These are phyloP conservation scores for Sicyos baderoa DNA, from an alignment of 306 rosid genomes.

Conservation along the genomic window DNA sequence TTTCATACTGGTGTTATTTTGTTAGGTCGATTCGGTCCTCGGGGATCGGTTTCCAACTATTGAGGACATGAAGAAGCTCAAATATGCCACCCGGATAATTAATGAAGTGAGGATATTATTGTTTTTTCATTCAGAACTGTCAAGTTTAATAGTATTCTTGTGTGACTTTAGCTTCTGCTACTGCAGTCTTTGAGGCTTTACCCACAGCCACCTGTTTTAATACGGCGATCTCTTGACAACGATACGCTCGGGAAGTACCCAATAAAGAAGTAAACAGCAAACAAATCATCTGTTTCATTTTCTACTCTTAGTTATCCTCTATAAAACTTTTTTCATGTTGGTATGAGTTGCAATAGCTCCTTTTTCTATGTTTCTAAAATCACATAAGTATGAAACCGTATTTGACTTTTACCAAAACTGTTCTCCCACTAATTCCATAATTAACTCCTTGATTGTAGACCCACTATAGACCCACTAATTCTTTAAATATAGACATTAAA, in stretches of 20 bases:
- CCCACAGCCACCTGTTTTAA: conserved; percentile 96
- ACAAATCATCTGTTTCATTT: not conserved
- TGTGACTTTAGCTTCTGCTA: conserved; percentile 18
- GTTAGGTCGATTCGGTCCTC: conserved; percentile 66
- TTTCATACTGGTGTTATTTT: conserved; percentile 10
- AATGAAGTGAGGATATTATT: conserved; percentile 58
- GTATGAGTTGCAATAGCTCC: not conserved
- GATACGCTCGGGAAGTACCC: conserved; percentile 75
- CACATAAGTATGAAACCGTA: no score
- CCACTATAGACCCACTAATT: no score
- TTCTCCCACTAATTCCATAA: no score
- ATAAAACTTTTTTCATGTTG: not conserved
- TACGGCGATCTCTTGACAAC: conserved; percentile 72
- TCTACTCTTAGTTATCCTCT: not conserved
- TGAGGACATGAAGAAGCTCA: conserved; percentile 91
- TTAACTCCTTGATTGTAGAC: no score
- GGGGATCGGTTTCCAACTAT: conserved; percentile 85
- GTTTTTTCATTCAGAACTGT: conserved; percentile 17
- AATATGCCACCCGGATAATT: conserved; percentile 87
- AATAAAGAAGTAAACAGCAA: conserved; percentile 47
- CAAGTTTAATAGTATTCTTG: not conserved
- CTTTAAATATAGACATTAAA: no score
- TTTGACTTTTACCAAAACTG: no score
- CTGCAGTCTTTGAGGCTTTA: conserved; percentile 85
- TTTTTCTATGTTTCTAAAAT: not conserved